Base-by-base conservation (phyloP, 2,329 filamentous ascomycete genomes). In the Sclerotinia glacialis region DNA sequence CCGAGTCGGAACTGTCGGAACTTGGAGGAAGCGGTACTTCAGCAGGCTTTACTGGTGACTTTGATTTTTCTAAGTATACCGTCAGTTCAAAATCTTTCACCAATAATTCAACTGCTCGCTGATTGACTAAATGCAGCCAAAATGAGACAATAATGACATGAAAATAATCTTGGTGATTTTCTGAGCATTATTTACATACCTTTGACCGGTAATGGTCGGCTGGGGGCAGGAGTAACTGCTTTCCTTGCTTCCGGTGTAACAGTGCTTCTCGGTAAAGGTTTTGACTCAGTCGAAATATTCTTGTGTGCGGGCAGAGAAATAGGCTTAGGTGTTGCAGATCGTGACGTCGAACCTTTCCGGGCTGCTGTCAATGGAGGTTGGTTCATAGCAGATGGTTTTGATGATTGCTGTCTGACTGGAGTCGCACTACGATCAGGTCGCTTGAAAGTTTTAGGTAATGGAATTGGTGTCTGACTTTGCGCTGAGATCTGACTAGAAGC, bases 381-480 rank as follows among this genome's bases (percentile, higher is more conserved):
- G 37, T 28, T 66, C 56, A 50, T 61, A 14, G 55, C 34, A 8
- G 55, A 52, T 26, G 55, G 47, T 34, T 66, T 66, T n/a, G 40
- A 8, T 16, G 55, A 12, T 12, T 8, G 55, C 44, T 59, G 37
- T 61, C 40, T 53, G 46, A 61, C 31, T 12, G 44, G 58, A 49
- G 58, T 61, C 5, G 58, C 46, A 49, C 58, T 28, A 26, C 58
- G 40, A 44, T 59, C 64, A 53, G 54, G 64, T 50, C 64, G 58
- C 16, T 14, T 60, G 16, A 66, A 52, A n/a, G 54, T 66, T 46
- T 40, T 66, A 14, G 64, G 64, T 21, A 60, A n/a, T 6, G 64
- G 64, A 16, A 66, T 53, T 3, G 55, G 64, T 26, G 64, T 66
- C 28, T 61, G 63, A 47, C 26, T 47, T 59, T 34, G 53, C 16